phyloP scores from a whole-genome alignment of 2,329 filamentous ascomycete genomes.

The Byssoonygena ceratinophila region DNA sequence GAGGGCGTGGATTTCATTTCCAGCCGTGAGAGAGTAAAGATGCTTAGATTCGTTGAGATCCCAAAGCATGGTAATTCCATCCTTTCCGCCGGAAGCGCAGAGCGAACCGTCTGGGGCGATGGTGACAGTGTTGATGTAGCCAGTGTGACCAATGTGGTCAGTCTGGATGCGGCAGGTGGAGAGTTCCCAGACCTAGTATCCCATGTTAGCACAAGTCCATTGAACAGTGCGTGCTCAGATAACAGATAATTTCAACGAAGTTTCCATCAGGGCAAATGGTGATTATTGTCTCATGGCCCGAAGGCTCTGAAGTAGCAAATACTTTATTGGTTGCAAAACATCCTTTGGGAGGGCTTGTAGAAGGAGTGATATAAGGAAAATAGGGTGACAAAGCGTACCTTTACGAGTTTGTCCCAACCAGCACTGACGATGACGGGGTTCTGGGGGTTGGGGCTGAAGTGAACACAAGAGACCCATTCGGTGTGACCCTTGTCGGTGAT shows the following conservation, averaged over 20 bases:
- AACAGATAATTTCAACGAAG: neutral
- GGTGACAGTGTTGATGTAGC: conserved; percentile 99
- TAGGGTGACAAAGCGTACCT: conserved; percentile 60
- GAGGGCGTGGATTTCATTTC: conserved; percentile 99
- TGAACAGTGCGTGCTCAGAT: neutral
- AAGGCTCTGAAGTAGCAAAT: conserved; percentile 99
- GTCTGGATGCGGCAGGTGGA: conserved; percentile 99
- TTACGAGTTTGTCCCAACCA: conserved; percentile 99
- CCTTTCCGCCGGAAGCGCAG: conserved; percentile 98
- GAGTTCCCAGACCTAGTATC: conserved; percentile 87
- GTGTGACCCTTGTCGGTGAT: conserved; percentile 99
- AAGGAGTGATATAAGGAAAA: neutral
- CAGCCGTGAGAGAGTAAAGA: conserved; percentile 98
- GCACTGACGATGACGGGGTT: conserved; percentile 98
- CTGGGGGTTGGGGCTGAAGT: conserved; percentile 99
- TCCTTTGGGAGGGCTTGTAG: conserved; percentile 53
- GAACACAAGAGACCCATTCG: conserved; percentile 98
- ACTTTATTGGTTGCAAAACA: conserved; percentile 80
- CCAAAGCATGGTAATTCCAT: conserved; percentile 99
- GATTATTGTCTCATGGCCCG: conserved; percentile 94
- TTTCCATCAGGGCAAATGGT: conserved; percentile 50
- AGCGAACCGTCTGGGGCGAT: conserved; percentile 99
- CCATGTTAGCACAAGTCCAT: conserved; percentile 22
- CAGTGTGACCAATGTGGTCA: conserved; percentile 98
- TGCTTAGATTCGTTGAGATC: conserved; percentile 99